phyloP scores from a whole-genome alignment of 1,284 basidiomycete genomes.

The Puccinia polysora region DNA sequence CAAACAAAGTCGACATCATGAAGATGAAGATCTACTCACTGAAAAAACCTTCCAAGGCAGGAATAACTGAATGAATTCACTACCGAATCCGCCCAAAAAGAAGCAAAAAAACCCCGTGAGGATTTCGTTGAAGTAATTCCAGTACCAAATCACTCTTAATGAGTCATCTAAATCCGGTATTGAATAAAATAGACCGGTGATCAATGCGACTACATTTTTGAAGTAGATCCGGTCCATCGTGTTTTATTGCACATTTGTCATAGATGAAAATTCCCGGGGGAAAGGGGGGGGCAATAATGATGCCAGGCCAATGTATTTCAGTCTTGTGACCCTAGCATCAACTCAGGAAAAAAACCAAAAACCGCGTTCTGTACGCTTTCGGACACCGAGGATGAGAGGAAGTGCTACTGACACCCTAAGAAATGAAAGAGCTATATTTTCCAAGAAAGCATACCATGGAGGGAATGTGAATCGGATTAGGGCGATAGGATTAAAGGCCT shows the following conservation, averaged over 20 bases:
- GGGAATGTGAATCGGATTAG: not conserved
- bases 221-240: no score
- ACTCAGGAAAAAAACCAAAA: no score
- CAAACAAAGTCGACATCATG: no score
- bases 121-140: constrained; percentile 40
- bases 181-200: constrained; percentile 35
- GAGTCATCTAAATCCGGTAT: constrained; percentile 37
- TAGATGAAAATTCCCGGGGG: not conserved
- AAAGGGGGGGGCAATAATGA: not conserved
- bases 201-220: constrained; percentile 12
- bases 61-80: constrained; percentile 38
- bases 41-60: constrained; percentile 40
- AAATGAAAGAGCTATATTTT: constrained; percentile 42
- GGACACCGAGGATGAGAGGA: not conserved
- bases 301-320: no score
- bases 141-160: constrained; percentile 37
- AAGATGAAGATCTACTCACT: constrained; percentile 13
- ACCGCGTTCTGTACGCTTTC: no score
- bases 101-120: constrained; percentile 30
- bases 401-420: constrained; percentile 21
- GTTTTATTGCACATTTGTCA: no score
- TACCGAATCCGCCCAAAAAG: constrained; percentile 25
- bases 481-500: not conserved
- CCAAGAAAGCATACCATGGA: not conserved
- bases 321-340: no score